phyloP scores from a whole-genome alignment of 768 basidiomycete genomes.

The Asterophora parasitica region DNA sequence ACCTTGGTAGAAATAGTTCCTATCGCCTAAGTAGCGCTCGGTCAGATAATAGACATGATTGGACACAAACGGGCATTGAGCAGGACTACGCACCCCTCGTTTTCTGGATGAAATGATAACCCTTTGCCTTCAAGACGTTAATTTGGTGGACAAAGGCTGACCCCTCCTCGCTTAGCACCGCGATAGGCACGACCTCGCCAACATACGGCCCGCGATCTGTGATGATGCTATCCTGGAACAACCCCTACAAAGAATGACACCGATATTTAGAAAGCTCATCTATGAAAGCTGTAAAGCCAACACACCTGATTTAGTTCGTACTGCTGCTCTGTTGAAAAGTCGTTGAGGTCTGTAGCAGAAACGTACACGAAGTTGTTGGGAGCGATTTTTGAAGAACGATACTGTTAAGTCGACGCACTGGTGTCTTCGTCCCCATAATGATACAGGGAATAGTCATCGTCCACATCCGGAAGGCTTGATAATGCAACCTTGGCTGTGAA shows the following conservation, averaged over 20 bases:
- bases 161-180: constrained; percentile 55
- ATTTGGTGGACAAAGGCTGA: constrained; percentile 71
- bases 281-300: neutral
- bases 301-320: constrained; percentile 25
- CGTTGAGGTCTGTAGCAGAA: constrained; percentile 1
- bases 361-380: no score
- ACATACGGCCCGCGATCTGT: constrained; percentile 50
- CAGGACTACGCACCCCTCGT: constrained; percentile 52
- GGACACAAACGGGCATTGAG: constrained; percentile 1
- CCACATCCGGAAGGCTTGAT: constrained; percentile 15
- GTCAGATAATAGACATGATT: neutral
- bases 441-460: constrained; percentile 11
- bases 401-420: neutral
- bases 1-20: constrained; percentile 93
- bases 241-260: constrained; percentile 6
- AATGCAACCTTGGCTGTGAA: constrained; percentile 12
- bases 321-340: constrained; percentile 12
- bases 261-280: neutral
- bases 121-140: constrained; percentile 56
- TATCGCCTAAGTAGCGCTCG: constrained; percentile 59
- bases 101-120: constrained; percentile 64
- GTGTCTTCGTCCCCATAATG: constrained; percentile 3
- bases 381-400: neutral
- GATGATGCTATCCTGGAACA: constrained; percentile 33
- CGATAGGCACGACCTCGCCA: constrained; percentile 46